These are phyloP conservation scores for Candida multigemmis DNA, from an alignment of 805 yeast genomes.

Conservation along the genomic window DNA sequence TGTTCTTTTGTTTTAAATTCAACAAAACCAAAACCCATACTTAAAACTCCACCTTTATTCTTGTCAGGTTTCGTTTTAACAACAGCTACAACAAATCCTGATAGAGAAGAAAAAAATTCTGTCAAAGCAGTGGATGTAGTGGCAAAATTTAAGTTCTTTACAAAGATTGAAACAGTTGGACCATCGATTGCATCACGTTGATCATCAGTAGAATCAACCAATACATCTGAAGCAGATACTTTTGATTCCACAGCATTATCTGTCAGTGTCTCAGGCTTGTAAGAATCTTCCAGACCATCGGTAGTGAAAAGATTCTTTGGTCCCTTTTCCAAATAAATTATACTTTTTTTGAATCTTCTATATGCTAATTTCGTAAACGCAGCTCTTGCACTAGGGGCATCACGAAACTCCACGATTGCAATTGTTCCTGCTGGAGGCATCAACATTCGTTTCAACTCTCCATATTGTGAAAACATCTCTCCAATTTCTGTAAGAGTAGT, in stretches of 20 bases:
- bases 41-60: slow-evolving; percentile 51
- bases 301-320: slow-evolving; percentile 72
- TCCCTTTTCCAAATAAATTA: slow-evolving; percentile 88
- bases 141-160: slow-evolving; percentile 83
- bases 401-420: slow-evolving; percentile 86
- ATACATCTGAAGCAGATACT: slow-evolving; percentile 33
- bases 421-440: slow-evolving; percentile 97
- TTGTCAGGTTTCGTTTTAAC: slow-evolving; percentile 86
- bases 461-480: slow-evolving; percentile 72
- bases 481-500: slow-evolving; percentile 75
- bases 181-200: slow-evolving; percentile 43
- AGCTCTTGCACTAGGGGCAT: slow-evolving; percentile 72
- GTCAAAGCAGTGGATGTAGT: slow-evolving; percentile 55
- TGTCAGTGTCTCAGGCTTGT: slow-evolving; percentile 15
- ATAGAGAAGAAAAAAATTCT: slow-evolving; percentile 55
- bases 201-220: slow-evolving; percentile 24
- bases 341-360: slow-evolving; percentile 79
- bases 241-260: slow-evolving; percentile 36
- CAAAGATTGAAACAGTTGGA: slow-evolving; percentile 80
- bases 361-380: slow-evolving; percentile 86
- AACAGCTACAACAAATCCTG: slow-evolving; percentile 75
- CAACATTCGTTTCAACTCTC: slow-evolving; percentile 68
- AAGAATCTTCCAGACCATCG: slow-evolving; percentile 34
- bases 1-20: slow-evolving; percentile 75
- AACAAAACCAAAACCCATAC: slow-evolving; percentile 98